Percentiles rank a stretch among this genome's conserved stretches.
phyloP scores from a whole-genome alignment of 768 basidiomycete species.

The Phlebiopsis gigantea region DNA sequence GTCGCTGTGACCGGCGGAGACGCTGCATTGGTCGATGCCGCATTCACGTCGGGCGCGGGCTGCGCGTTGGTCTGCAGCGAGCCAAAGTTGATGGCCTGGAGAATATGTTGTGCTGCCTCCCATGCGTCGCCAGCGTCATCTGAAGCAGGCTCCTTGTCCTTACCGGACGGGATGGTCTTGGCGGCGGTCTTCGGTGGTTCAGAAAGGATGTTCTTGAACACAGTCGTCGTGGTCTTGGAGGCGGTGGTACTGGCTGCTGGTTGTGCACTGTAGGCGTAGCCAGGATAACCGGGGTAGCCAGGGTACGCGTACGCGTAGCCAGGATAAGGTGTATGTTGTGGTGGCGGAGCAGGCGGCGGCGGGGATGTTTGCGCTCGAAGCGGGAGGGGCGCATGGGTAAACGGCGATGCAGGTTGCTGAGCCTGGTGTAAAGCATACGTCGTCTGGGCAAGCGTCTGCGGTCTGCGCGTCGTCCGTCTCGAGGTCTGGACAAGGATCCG shows the following conservation, averaged over 20 bases:
- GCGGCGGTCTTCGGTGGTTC: neutral
- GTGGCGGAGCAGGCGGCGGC: slow-evolving; percentile 12
- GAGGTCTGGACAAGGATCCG: slow-evolving; percentile 50
- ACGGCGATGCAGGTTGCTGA: slow-evolving; percentile 39
- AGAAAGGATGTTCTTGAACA: neutral
- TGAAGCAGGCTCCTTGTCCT: slow-evolving; percentile 23
- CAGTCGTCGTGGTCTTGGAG: neutral
- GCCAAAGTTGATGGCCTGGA: slow-evolving; percentile 73
- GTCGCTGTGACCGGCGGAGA: slow-evolving; percentile 9
- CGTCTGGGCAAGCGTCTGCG: slow-evolving; percentile 47
- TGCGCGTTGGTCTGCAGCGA: slow-evolving; percentile 19
- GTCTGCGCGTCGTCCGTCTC: slow-evolving; percentile 72
- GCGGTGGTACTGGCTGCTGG: slow-evolving; percentile 3
- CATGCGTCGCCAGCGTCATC: slow-evolving; percentile 56
- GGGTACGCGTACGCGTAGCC: slow-evolving; percentile 38
- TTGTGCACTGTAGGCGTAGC: slow-evolving; percentile 19
- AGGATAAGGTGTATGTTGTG: slow-evolving; percentile 31
- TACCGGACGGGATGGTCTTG: slow-evolving; percentile 1
- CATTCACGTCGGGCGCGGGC: slow-evolving; percentile 1
- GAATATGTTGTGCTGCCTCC: slow-evolving; percentile 73
- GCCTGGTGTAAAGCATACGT: slow-evolving; percentile 20
- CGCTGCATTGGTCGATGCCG: neutral
- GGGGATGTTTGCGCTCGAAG: slow-evolving; percentile 19
- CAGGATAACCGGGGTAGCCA: slow-evolving; percentile 24
- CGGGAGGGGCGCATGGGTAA: slow-evolving; percentile 50